These are phyloP conservation scores for Abelmoschus esculentus DNA, from an alignment of 345 rosid genomes.

Conservation along the genomic window DNA sequence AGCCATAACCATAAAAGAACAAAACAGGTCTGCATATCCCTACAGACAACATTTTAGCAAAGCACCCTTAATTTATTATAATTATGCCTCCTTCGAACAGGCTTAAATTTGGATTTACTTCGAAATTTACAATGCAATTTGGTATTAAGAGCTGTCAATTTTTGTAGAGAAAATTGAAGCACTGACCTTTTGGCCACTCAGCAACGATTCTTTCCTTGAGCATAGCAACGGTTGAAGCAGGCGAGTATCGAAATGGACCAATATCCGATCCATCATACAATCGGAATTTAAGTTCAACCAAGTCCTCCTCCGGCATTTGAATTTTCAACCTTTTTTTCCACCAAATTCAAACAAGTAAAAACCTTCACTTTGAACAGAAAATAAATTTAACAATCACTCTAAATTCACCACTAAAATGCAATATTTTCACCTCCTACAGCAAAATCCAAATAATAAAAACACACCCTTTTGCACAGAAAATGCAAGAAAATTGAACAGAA, in stretches of 20 bases:
- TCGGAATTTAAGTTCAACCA: conserved; percentile 77
- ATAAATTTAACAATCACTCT: background rate
- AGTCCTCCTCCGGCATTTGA: conserved; percentile 78
- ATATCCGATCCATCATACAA: conserved; percentile 88
- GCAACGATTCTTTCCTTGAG: conserved; percentile 75
- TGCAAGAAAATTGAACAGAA: background rate
- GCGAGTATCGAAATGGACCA: conserved; percentile 79
- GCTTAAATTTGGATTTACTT: background rate
- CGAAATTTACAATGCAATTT: background rate
- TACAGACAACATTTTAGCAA: background rate
- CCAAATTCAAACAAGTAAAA: conserved; percentile 16
- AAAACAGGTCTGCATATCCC: background rate
- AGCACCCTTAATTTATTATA: background rate
- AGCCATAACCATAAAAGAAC: conserved; percentile 2
- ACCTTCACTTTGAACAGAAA: background rate
- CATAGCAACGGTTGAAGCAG: conserved; percentile 63
- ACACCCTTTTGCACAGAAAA: background rate
- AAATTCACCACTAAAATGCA: background rate
- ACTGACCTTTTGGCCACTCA: conserved; percentile 72
- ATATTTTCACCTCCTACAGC: background rate
- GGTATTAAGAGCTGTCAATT: background rate
- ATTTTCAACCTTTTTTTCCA: conserved; percentile 12
- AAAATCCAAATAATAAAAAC: background rate
- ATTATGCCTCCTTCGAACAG: background rate
- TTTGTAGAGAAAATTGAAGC: no score